Base-by-base conservation (phyloP, 1,284 basidiomycete genomes). In the Ustilago esculenta region DNA sequence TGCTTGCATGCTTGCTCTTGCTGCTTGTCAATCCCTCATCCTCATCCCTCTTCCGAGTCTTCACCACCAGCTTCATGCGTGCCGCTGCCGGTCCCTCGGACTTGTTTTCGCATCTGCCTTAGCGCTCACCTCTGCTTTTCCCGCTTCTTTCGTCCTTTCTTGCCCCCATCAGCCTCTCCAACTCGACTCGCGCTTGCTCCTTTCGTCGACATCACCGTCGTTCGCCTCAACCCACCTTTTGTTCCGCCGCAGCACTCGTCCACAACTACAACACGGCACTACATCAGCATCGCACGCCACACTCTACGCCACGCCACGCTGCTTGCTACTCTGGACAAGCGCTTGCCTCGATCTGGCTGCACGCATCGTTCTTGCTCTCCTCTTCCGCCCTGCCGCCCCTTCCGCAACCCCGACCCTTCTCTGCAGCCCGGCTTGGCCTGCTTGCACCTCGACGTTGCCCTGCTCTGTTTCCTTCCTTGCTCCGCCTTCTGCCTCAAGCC, bases 51-150 rank as follows among this genome's bases (percentile, higher is more conserved):
- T 7, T 6, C 27, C 27, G 12, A 29, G 27, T 12, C 17, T 27
- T 39, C 34, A 30, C 45, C 17, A 37, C 54, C 45, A 53, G 50
- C 61, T 49, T 54, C 42, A 57, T 65, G 61, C 61, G 54, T 57
- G 61, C 61, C 61, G 49, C 54, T 65, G 61, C 50, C 54, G 41
- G 41, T 49, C 50, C 21, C 61, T 65, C 61, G 61, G 61, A 24
- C 54, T 65, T 58, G 50, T 42, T 36, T 18, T 29, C 41, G 50
- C 52, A 55, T 63, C 59, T 24, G 21, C 34, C 29, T 35, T 63
- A 56, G 52, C 33, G 40, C 47, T 51, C 49, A 39, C 36, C 46
- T 36, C 42, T 24, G 42, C 36, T 59, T 37, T 47, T 33, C 32
- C 46, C n/a, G 48, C 48, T 39, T 45, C 36, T 21, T 46, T 27